Evolutionary conservation across 108 stramenopile species (phyloP), one percentile per base, ranked within the genome.

Genomic region (Nitzschia sp.): DNA sequence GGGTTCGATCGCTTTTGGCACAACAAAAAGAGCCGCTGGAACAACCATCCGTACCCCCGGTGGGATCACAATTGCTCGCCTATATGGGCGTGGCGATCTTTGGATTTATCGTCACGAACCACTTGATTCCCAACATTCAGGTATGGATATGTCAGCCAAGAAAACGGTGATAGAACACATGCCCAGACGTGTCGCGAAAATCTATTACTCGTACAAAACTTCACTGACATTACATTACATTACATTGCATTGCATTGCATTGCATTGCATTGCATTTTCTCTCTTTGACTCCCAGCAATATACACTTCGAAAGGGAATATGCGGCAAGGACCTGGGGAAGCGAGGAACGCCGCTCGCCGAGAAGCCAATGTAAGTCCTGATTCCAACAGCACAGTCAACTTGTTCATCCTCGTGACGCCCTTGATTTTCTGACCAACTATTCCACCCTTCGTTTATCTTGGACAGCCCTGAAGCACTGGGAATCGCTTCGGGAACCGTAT

Each of bases 401-500:
- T n/a, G 23, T 30, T 26, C 17, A 15, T 2, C 22, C 1, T 13
- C 32, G 30, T n/a, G 52, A 21, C 25, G 13, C 25, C 13, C 11
- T 57, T 57, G 23, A 8, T 2, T 8, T 26, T 26, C 6, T 27
- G 29, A 3, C 55, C 58, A 23, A 29, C 28, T 30, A 29, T 32
- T 46, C 36, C 9, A 62, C 25, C 21, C 5, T 36, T 45, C 16
- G 23, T 30, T 35, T 64, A 33, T 48, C 38, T 9, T 41, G 38
- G 13, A 41, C 38, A 91, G 86, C 25, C 97, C 98, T 0, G 98
- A 99, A 82, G 93, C 96, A 47, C 74, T 97, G 21, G 98, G 98
- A 28, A 90, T 99, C 45, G 95, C 93, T 30, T 80, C 96, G 3
- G 97, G 97, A 16, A 89, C 95, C 2, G 78, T 94, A 32, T 99